Base-by-base conservation (phyloP, 2,329 filamentous ascomycete species). In the Tympanopsis confertula region DNA sequence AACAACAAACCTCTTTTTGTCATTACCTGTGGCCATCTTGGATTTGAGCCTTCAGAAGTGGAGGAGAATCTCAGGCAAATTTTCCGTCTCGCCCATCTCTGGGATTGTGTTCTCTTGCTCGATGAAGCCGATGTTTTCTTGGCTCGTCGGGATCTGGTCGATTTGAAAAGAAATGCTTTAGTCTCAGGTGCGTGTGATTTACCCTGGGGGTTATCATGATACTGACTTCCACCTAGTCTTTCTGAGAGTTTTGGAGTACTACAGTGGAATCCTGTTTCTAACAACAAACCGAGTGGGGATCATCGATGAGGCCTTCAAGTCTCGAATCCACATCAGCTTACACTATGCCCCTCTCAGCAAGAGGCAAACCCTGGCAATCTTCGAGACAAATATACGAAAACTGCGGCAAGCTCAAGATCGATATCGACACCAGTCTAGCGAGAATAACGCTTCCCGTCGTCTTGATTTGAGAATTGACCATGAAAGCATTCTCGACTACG, bases 91-190 rank as follows among this genome's bases (percentile, higher is more conserved):
- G 56, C 51, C 0, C 38, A 42, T 4, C 42, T 38, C 3, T 66
- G 62, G 63, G 54, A 61, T 35, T 59, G 55, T 13, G 56, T 66
- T 0, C 42, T 66, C 1, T 47, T 63, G 2, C 44, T 63, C 2
- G 59, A 59, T 5, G 58, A 63, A 36, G 56, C 57, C 1, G 63
- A 66, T 14, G 58, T 63, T n/a, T 66, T 65, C 46, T 55, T 66
- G n/a, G 43, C 47, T 5, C 41, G 45, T 37, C 39, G 54, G 4
- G 40, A 40, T 3, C 36, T 35, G 4, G 38, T 40, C 5, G 45
- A 56, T 26, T 33, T 52, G 5, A 41, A 41, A 46, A 58, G 51
- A 44, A 61, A 42, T 49, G 57, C 36, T 40, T 46, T 42, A 38
- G 56, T n/a, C 43, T 59, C 44, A 47, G 58, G 50, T 58, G 18